A percentile compares a stretch with the other conserved stretches of the same genome.
Evolutionary conservation across 2,329 filamentous ascomycete genomes (phyloP).

Genomic region (Pseudogymnoascus pannorum): DNA sequence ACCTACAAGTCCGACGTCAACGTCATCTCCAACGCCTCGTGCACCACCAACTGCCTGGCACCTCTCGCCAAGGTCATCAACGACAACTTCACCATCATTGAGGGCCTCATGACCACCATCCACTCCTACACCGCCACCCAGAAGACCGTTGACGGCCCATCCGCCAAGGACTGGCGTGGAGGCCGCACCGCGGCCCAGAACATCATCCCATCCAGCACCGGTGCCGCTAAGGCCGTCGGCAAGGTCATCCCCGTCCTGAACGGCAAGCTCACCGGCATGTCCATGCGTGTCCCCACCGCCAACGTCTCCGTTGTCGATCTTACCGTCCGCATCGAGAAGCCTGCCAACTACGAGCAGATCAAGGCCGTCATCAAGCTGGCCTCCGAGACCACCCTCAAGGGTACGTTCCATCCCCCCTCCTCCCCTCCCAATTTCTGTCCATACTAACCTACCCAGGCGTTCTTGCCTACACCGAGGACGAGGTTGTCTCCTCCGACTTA

Average conservation of each 20-base stretch:
- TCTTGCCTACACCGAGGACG: conserved; percentile 93
- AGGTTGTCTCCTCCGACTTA: conserved; percentile 88
- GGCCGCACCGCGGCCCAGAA: conserved; percentile 98
- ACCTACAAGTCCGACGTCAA: conserved; percentile 83
- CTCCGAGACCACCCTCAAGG: conserved; percentile 76
- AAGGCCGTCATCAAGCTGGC: conserved; percentile 86
- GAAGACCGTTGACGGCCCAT: conserved; percentile 98
- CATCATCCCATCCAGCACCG: conserved; percentile 98
- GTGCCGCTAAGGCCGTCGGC: conserved; percentile 99
- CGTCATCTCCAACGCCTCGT: conserved; percentile 98
- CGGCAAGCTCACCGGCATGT: conserved; percentile 99
- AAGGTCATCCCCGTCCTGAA: conserved; percentile 98
- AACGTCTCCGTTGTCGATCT: conserved; percentile 99
- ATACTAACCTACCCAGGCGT: conserved; percentile 50
- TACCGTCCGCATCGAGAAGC: conserved; percentile 90
- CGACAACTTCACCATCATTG: conserved; percentile 95
- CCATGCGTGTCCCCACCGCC: conserved; percentile 96
- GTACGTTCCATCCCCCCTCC: conserved; percentile 40
- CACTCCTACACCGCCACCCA: conserved; percentile 99
- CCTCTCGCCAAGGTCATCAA: conserved; percentile 98
- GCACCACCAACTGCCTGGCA: conserved; percentile 99
- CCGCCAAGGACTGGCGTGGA: conserved; percentile 98
- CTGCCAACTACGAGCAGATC: conserved; percentile 82
- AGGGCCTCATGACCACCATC: conserved; percentile 99
- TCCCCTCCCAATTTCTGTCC: conserved; percentile 8